A percentile compares a stretch with the other conserved stretches of the same genome.
These are phyloP conservation scores for Globisporangium carolinianum DNA, from an alignment of 352 stramenopile species.

Conservation along the genomic window DNA sequence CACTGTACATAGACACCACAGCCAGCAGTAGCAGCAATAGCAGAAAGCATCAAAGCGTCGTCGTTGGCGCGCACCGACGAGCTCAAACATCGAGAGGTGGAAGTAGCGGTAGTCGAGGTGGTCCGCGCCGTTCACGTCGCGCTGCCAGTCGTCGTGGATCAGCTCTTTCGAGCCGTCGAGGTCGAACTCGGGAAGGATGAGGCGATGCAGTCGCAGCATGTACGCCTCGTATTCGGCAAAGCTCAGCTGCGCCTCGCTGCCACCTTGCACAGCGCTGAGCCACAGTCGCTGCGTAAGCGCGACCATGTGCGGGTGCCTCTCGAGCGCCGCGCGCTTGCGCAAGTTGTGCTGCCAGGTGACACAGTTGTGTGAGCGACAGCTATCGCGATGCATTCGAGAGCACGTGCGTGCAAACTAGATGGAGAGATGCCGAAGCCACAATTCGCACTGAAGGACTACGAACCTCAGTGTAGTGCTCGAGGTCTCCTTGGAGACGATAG, in stretches of 20 bases:
- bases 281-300: conserved; percentile 69
- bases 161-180: conserved; percentile 48
- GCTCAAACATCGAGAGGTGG: conserved; percentile 79
- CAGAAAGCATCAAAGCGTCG: neutral
- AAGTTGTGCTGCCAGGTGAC: conserved; percentile 40
- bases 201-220: conserved; percentile 67
- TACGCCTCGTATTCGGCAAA: conserved; percentile 59
- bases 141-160: conserved; percentile 64
- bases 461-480: conserved; percentile 73
- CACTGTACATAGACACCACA: too few relatives aligned
- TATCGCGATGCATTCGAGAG: neutral
- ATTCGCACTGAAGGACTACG: neutral
- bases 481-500: conserved; percentile 62
- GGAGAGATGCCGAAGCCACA: neutral
- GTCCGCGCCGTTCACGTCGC: conserved; percentile 42
- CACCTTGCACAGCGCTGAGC: conserved; percentile 29
- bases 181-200: conserved; percentile 75
- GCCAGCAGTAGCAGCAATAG: neutral
- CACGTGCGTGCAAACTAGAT: too few relatives aligned
- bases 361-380: neutral
- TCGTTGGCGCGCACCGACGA: conserved; percentile 37
- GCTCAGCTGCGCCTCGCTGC: conserved; percentile 21
- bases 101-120: conserved; percentile 64
- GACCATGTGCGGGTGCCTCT: conserved; percentile 55
- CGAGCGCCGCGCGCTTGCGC: conserved; percentile 48